Percentiles rank a stretch among this genome's conserved stretches.
Evolutionary conservation across 148 eudicot genomes (phyloP).

Genomic region (Nepenthes mirabilis): DNA sequence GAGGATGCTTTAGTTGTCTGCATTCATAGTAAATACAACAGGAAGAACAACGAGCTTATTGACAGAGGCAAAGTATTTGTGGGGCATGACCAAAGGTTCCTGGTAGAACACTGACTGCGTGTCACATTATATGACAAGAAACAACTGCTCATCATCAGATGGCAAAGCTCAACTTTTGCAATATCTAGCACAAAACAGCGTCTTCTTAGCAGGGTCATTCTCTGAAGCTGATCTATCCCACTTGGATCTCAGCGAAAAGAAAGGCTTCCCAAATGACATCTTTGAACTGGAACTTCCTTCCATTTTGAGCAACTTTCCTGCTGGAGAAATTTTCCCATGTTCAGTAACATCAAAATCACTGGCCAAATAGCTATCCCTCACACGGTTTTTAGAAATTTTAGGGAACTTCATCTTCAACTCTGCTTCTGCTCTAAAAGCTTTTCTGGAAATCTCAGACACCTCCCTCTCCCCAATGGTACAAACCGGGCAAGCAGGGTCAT

Average conservation of each 20-base stretch:
- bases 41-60: too few species aligned
- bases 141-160: too few species aligned
- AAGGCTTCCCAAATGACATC: slow-evolving; percentile 26
- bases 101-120: too few species aligned
- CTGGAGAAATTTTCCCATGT: slow-evolving; percentile 8
- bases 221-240: slow-evolving; percentile 19
- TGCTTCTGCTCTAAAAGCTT: slow-evolving; percentile 29
- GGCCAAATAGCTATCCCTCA: slow-evolving; percentile 31
- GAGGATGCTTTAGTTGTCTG: too few species aligned
- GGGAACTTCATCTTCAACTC: slow-evolving; percentile 28
- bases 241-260: slow-evolving; percentile 27
- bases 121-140: too few species aligned
- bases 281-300: slow-evolving; percentile 24
- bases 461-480: slow-evolving; percentile 32
- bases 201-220: slow-evolving; percentile 22
- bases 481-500: slow-evolving; percentile 34
- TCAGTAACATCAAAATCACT: slow-evolving; percentile 12
- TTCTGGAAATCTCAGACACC: slow-evolving; percentile 21
- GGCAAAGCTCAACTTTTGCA: slow-evolving; percentile 16
- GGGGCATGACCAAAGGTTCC: too few species aligned
- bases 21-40: too few species aligned
- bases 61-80: too few species aligned
- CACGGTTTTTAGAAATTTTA: slow-evolving; percentile 28
- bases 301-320: slow-evolving; percentile 20
- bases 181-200: slow-evolving; percentile 33